Base-by-base conservation (phyloP, 2,329 filamentous ascomycete genomes). In the Xylaria sp. region DNA sequence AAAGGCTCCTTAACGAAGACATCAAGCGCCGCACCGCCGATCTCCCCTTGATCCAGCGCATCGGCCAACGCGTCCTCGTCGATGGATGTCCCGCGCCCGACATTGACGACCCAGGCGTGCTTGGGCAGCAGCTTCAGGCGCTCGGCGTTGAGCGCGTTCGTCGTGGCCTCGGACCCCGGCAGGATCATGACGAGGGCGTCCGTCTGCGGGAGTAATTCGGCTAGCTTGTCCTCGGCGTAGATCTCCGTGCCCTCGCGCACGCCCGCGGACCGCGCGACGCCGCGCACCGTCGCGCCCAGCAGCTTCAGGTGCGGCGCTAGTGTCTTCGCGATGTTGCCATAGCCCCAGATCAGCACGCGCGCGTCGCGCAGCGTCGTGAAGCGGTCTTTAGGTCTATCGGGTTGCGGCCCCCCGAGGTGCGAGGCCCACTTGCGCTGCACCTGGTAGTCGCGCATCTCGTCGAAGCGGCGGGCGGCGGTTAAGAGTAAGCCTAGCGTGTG, bases 101-200 rank as follows among this genome's bases (percentile, higher is more conserved):
- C 85, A 74, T 87, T 87, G 71, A 86, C 81, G 62, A 86, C 78
- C 86, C 85, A 87, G 25, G 85, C 85, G 77, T 90, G 88, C 71
- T 84, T 84, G 46, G 88, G 88, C 69, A 90, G 79, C 55, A 84
- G 75, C 71, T 79, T 81, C 54, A 90, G 76, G 8, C 87, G 78
- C 77, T 88, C 86, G 34, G 81, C 82, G 73, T 86, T 87, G 68
- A 90, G 82, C 1, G 82, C 87, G 73, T 90, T 80, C 44, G 80
- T 80, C 31, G 88, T 90, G n/a, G 83, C 81, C 9, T 85, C 86
- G 44, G 84, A 84, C 0, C 88, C 88, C 0, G 88, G 88, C 8
- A 90, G 81, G 71, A 90, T 90, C 89, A 91, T 90, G 73, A 91
- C 88, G n/a, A 91, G 82, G 0, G 88, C 89, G 74, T 91, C 89